phyloP scores from a whole-genome alignment of 495 filamentous ascomycete genomes.

The Copromyces sp. region DNA sequence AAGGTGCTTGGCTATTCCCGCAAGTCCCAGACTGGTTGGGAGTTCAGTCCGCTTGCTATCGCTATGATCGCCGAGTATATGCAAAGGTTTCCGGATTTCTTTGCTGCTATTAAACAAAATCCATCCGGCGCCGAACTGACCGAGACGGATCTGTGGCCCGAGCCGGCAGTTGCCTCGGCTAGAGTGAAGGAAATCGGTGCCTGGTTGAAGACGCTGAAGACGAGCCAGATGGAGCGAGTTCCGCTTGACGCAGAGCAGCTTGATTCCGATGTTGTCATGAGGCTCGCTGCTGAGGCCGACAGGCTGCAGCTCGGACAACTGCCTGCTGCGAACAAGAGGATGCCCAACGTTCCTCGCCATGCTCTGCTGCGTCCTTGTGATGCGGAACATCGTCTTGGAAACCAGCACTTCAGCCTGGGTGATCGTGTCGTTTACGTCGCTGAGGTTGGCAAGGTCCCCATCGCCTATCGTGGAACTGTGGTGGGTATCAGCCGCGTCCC shows the following conservation, averaged over 20 bases:
- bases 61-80: conserved; percentile 78
- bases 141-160: conserved; percentile 79
- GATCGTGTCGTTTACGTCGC: conserved; percentile 90
- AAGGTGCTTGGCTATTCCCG: conserved; percentile 96
- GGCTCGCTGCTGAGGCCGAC: conserved; percentile 72
- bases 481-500: conserved; percentile 82
- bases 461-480: conserved; percentile 83
- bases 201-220: conserved; percentile 85
- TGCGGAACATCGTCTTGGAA: conserved; percentile 78
- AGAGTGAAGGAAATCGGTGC: conserved; percentile 74
- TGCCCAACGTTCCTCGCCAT: conserved; percentile 70
- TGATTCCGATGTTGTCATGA: conserved; percentile 76
- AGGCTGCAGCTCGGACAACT: conserved; percentile 38
- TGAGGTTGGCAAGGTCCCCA: conserved; percentile 88
- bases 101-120: conserved; percentile 68
- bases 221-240: conserved; percentile 84
- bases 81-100: conserved; percentile 88
- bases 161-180: conserved; percentile 53
- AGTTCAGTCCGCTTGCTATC: conserved; percentile 81
- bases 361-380: conserved; percentile 85
- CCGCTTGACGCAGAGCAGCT: conserved; percentile 92
- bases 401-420: conserved; percentile 75
- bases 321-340: conserved; percentile 36
- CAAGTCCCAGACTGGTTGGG: conserved; percentile 76
- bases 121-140: conserved; percentile 35